Base-by-base conservation (phyloP, 192 early-diverging fungal species). In the Coemansia sp. region DNA sequence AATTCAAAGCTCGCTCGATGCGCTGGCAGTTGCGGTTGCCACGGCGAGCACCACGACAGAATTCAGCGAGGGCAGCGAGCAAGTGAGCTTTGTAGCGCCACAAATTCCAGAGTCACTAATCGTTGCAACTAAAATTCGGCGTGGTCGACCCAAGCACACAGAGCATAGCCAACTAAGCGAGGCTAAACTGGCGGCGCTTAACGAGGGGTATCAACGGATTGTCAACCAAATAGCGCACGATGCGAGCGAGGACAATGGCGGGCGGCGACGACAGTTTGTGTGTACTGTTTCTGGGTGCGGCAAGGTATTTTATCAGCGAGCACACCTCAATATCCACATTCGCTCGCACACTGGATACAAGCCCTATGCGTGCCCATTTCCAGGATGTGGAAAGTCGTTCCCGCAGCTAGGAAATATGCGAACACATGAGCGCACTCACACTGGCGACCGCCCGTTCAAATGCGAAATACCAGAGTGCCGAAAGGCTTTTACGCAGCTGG, bases 361-460 rank as follows among this genome's bases (percentile, higher is more conserved):
- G 50, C 84, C 86, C 34, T 88, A 86, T 62, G 72, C 70, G 4
- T 95, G 92, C 59, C 73, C 73, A 16, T 72, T 82, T 64, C 75
- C 80, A 1, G 91, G 88, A 8, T 94, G 93, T 61, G 89, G 84
- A 67, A 94, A 94, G 81, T 73, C 87, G 34, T 94, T 94, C 62
- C 86, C 87, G 30, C 93, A 93, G 85, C 86, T 89, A 65, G 91
- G 91, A 4, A 93, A 94, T 71, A 80, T 92, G 78, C 87, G 88
- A 67, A 93, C 92, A 4, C 94, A 95, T 53, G 89, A 93, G 80
- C 86, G 87, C 60, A 89, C 87, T 16, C 94, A 95, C 66, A 79
- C 86, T 13, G 89, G 87, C 34, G 88, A 90, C 65, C 91, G 90
- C 64, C 92, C 89, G 18, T 95, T 89, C 62, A 73, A 83, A 55